Evolutionary conservation across 352 stramenopile genomes (phyloP).

Genomic region (Phytophthora aleatoria): DNA sequence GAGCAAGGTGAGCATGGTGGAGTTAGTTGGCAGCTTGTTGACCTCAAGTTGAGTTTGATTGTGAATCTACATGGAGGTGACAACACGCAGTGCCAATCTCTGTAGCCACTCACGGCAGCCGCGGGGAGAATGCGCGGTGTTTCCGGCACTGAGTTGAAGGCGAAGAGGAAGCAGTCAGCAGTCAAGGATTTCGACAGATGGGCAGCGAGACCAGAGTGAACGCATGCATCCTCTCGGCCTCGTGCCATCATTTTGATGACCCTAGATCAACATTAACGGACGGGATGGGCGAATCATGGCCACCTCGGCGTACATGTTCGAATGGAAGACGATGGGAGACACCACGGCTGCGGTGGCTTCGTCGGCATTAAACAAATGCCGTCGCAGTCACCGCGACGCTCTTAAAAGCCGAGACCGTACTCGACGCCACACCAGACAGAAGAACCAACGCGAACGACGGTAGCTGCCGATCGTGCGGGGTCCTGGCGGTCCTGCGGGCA

Average conservation of each 20-base stretch:
- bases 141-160: background rate
- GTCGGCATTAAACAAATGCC: background rate
- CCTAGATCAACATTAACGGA: conserved; percentile 7
- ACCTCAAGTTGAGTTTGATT: conserved; percentile 25
- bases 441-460: background rate
- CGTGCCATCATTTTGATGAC: conserved; percentile 29
- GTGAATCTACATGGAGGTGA: conserved; percentile 6
- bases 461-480: background rate
- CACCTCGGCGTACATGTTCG: conserved; percentile 8
- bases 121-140: background rate
- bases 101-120: background rate
- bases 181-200: background rate
- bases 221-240: conserved; percentile 4
- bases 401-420: background rate
- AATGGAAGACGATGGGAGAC: conserved; percentile 20
- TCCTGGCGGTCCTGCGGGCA: background rate
- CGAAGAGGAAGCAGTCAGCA: conserved; percentile 1
- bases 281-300: background rate
- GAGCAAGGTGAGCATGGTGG: conserved; percentile 28
- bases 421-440: background rate
- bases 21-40: conserved; percentile 12
- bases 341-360: background rate
- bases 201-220: background rate
- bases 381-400: too few relatives aligned
- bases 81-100: background rate